A percentile compares a stretch with the other conserved stretches of the same genome.
phyloP scores from a whole-genome alignment of 768 basidiomycete species.

The Mycena filopes region DNA sequence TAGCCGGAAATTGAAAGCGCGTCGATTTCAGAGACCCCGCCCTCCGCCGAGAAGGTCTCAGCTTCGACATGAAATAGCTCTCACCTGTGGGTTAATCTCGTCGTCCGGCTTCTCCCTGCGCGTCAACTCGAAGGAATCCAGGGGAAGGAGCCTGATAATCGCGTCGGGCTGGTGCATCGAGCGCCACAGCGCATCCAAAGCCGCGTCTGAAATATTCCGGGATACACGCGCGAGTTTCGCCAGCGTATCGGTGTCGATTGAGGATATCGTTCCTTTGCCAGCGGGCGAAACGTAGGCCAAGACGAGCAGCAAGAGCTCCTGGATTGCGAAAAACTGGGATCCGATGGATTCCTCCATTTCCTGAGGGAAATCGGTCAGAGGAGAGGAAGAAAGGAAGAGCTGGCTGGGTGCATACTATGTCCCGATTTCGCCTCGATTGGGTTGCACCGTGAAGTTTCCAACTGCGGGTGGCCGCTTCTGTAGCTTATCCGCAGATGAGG shows the following conservation, averaged over 20 bases:
- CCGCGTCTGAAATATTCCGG: conserved; percentile 23
- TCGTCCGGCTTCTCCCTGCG: not conserved
- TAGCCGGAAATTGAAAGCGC: no score
- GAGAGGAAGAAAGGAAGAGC: no score
- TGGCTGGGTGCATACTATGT: no score
- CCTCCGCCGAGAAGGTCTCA: no score
- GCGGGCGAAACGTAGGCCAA: conserved; percentile 26
- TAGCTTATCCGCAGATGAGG: no score
- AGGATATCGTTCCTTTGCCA: conserved; percentile 13
- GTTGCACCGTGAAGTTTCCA: no score
- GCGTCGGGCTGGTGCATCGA: conserved; percentile 27
- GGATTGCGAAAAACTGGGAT: conserved; percentile 29
- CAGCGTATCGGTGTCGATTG: conserved; percentile 24
- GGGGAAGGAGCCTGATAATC: conserved; percentile 22
- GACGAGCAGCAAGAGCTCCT: conserved; percentile 28
- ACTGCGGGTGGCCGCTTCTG: no score
- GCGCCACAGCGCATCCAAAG: conserved; percentile 28
- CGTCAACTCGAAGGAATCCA: conserved; percentile 14
- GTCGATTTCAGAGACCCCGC: not conserved
- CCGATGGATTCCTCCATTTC: conserved; percentile 26
- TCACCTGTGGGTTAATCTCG: not conserved
- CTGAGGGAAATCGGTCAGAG: no score
- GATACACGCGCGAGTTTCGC: conserved; percentile 30
- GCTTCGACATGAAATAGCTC: conserved; percentile 4
- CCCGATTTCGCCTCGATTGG: no score